Base-by-base conservation (phyloP, 805 yeast species). In the Cyberlindnera bimundalis region DNA sequence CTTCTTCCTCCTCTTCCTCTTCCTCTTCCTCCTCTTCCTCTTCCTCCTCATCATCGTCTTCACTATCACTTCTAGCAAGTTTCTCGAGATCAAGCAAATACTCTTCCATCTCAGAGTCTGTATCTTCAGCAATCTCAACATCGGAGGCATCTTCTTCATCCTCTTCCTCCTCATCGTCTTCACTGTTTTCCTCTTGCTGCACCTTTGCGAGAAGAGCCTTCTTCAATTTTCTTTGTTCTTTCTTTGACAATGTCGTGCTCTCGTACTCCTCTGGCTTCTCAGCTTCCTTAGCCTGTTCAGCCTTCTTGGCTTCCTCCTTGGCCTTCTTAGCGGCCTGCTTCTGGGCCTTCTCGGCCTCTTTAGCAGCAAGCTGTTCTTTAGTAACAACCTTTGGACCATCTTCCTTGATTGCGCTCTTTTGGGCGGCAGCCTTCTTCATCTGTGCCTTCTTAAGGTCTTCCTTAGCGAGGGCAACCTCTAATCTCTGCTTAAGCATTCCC, bases 1-100 rank as follows among this genome's bases (percentile, higher is more conserved):
- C 87, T 7, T 81, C 91, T 31, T 76, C 84, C 23, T 74, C 81
- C 33, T 73, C 81, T 29, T 73, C 79, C 13, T 71, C 79, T 9
- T 67, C 77, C 1, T 70, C 78, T 3, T 64, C 74, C n/a, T 68
- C 74, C 0, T 56, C 70, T 5, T 64, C 69, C 6, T 56, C 67
- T 2, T 53, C 62, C 5, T 51, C 59, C 8, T 56, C 55, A 26
- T 68, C 65, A 46, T 63, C 52, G 33, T 67, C 67, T 33, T 56
- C 68, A 38, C 63, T 57, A 32, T 72, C 82, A 64, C 79, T 74
- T 48, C 73, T 74, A 36, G 79, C 79, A 50, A 77, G 65, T 52
- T 64, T 72, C 43, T 76, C 79, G 27, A 74, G 64, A 45, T 78
- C 81, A 40, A 76, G 60, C 29, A 60, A 61, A 38, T 61, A 69